phyloP scores from a whole-genome alignment of 140 eudicot genomes.

The Artemisia princeps region DNA sequence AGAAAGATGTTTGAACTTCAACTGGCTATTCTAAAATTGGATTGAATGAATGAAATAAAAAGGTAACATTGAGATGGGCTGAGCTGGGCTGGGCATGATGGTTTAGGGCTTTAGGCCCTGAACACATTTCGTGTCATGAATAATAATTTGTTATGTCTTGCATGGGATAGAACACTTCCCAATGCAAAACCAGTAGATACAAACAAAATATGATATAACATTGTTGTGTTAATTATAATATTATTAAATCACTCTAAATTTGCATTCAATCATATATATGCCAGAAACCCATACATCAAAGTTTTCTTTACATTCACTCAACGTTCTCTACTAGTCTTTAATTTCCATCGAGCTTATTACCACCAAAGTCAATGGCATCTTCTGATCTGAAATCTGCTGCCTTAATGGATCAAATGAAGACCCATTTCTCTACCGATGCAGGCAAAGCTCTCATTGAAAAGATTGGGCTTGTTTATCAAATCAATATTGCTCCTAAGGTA shows the following conservation, averaged over 20 bases:
- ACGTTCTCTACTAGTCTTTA: neutral
- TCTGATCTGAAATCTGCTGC: slow-evolving; percentile 70
- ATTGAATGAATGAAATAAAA: too few relatives aligned
- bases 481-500: slow-evolving; percentile 82
- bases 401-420: slow-evolving; percentile 76
- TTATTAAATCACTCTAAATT: slow-evolving; percentile 13
- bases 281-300: neutral
- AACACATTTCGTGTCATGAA: too few relatives aligned
- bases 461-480: slow-evolving; percentile 70
- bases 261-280: neutral
- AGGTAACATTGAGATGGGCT: too few relatives aligned
- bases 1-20: too few relatives aligned
- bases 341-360: slow-evolving; percentile 1
- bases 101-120: too few relatives aligned
- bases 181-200: too few relatives aligned
- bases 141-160: too few relatives aligned
- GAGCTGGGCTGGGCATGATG: too few relatives aligned
- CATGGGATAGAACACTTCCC: too few relatives aligned
- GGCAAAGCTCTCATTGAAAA: slow-evolving; percentile 64
- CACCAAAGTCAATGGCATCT: slow-evolving; percentile 23
- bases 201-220: too few relatives aligned
- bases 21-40: too few relatives aligned
- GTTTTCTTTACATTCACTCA: slow-evolving; percentile 14
- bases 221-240: neutral
- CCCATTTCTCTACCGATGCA: slow-evolving; percentile 66